These are phyloP conservation scores for Paramecium primaurelia DNA, from an alignment of 73 alveolate species.

Conservation along the genomic window DNA sequence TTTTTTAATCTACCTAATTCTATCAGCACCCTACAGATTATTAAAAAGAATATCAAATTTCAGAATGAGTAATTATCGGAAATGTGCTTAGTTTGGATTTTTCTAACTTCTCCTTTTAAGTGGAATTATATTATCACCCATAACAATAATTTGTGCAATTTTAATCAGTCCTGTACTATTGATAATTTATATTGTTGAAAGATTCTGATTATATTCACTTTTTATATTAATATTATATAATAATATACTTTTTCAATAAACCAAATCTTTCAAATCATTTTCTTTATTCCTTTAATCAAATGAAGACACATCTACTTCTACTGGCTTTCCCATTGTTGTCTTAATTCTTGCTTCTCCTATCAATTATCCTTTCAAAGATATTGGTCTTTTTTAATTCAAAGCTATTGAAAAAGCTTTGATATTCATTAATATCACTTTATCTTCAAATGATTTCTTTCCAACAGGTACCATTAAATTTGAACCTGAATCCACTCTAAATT, in stretches of 20 bases:
- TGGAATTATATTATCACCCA: not conserved
- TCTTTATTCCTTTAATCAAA: conserved; percentile 12
- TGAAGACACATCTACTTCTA: not conserved
- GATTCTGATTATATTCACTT: not conserved
- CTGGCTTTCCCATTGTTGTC: conserved; percentile 49
- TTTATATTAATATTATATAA: not conserved
- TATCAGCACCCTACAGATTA: not conserved
- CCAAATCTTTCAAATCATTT: not conserved
- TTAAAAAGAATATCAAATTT: not conserved
- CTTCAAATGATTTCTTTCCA: conserved; percentile 68
- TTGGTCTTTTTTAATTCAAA: conserved; percentile 63
- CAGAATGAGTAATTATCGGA: not conserved
- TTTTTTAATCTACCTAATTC: not conserved
- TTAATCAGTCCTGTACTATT: not conserved
- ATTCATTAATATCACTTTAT: conserved; percentile 46
- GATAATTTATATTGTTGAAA: not conserved
- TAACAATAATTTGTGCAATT: not conserved
- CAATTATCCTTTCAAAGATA: conserved; percentile 60
- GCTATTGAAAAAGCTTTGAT: conserved; percentile 65
- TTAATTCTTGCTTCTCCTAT: conserved; percentile 43
- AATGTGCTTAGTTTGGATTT: not conserved
- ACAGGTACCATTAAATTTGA: conserved; percentile 65
- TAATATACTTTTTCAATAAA: not conserved
- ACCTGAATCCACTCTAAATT: conserved; percentile 66
- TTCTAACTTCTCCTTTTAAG: not conserved